A percentile compares a stretch with the other conserved stretches of the same genome.
These are phyloP conservation scores for Artemisia annua DNA, from an alignment of 129 eudicot genomes.

Conservation along the genomic window DNA sequence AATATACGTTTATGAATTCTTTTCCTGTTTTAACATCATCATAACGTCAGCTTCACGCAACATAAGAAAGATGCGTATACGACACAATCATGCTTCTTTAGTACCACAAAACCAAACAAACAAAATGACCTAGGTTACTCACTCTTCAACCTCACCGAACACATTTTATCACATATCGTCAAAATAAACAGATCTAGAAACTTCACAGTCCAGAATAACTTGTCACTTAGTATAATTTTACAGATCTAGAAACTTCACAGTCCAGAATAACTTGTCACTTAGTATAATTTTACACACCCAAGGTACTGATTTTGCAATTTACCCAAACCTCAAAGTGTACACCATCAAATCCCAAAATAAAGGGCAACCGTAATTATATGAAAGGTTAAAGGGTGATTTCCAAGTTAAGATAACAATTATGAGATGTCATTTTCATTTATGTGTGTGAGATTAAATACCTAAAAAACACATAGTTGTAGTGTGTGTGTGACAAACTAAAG, in stretches of 20 bases:
- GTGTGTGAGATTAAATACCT: no score
- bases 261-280: no score
- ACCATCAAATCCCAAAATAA: slow-evolving; percentile 18
- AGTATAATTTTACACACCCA: no score
- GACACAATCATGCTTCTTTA: neutral
- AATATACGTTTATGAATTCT: neutral
- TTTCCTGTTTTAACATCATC: neutral
- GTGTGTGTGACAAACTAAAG: neutral
- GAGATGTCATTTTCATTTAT: no score
- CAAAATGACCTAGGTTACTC: neutral
- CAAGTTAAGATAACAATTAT: neutral
- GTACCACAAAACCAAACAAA: neutral
- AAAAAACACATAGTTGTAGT: no score
- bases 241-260: no score
- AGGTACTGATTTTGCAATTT: neutral
- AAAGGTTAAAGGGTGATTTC: slow-evolving; percentile 21
- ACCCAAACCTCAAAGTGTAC: neutral
- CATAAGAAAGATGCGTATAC: neutral
- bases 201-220: no score
- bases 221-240: no score
- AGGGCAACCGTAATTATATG: neutral
- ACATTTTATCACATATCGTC: neutral
- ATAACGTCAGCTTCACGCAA: neutral
- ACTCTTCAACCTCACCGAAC: neutral
- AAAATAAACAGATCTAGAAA: neutral